Evolutionary conservation across 305 asterid species (phyloP), one percentile per base, ranked within the genome.

Genomic region (Fraxinus platypoda): DNA sequence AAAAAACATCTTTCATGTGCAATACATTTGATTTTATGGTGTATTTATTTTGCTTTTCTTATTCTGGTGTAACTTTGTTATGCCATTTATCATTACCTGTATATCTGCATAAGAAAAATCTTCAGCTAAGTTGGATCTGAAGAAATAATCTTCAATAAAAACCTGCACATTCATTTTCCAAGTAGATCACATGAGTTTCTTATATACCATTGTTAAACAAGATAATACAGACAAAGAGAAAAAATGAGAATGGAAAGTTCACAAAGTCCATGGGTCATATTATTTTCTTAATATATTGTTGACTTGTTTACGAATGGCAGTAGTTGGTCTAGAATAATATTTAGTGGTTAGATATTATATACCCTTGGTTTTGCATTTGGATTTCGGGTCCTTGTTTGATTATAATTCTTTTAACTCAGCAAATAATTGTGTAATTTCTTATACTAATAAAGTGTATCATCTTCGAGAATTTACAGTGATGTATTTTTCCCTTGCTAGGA

Each of bases 91-190:
- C 46, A 38, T 83, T 90, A 94, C 98, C 98, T 94, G 91, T 76
- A 94, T 82, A 84, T 93, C 97, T 43, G 97, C 97, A 86, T 33
- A 86, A 77, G 97, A 90, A 89, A 90, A 94, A 88, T 93, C 94
- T 82, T 87, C 92, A 0, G 85, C 86, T 88, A 94, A 87, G 85
- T 81, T 89, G 78, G 98, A 88, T 86, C 87, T 93, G 89, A 93
- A 94, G 92, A 92, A 93, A 84, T 92, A 94, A 88, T 94, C 98
- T 6, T 94, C 93, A 84, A 94, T 90, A 83, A 90, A 90, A 59
- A 91, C 97, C 98, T 94, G 97, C 87, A 89, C 49, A 84, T 81
- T 59, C 64, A 81, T 79, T 70, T 75, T 81, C 75, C 72, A 79
- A 83, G 26, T 77, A 37, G 75, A 71, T 82, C 83, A 83, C 82